A percentile compares a stretch with the other conserved stretches of the same genome.
Conservation (phyloP, 805 yeast species). For the Lipomyces mesembrius region DNA sequence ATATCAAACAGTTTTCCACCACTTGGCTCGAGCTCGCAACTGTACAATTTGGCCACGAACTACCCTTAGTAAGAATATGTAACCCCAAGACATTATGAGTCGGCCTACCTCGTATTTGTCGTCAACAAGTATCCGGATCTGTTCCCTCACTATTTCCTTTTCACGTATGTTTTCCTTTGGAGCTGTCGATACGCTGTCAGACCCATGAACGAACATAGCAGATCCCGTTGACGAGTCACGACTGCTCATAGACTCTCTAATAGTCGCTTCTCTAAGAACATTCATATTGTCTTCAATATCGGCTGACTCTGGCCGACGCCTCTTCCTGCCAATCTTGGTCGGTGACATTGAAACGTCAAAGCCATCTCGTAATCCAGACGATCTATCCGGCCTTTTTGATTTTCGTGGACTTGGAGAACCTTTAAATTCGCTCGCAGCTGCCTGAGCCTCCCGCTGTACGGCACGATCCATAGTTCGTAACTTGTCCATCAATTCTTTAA, state of each 20-base stretch:
- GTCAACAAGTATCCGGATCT: background rate
- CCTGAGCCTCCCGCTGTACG: slow-evolving; percentile 19
- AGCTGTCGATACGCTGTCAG: background rate
- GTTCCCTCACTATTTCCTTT: slow-evolving; percentile 2
- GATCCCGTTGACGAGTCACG: slow-evolving; percentile 1
- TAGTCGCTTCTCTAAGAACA: background rate
- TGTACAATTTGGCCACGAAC: background rate
- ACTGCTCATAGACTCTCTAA: slow-evolving; percentile 1
- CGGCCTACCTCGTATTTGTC: slow-evolving; percentile 18
- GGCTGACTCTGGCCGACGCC: background rate
- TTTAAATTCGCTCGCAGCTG: background rate
- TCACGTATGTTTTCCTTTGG: slow-evolving; percentile 1
- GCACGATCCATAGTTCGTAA: slow-evolving; percentile 21
- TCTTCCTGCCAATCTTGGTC: slow-evolving; percentile 8
- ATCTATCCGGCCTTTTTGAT: slow-evolving; percentile 19
- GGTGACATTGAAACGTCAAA: slow-evolving; percentile 40
- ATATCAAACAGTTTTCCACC: background rate
- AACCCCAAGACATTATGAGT: background rate
- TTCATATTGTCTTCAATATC: background rate
- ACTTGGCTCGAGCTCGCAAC: background rate
- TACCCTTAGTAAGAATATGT: background rate
- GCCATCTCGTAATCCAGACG: slow-evolving; percentile 43
- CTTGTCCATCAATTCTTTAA: slow-evolving; percentile 45
- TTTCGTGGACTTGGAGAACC: slow-evolving; percentile 21
- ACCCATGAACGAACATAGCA: background rate